These are phyloP conservation scores for Phytophthora citricola DNA, from an alignment of 352 stramenopile genomes.

Conservation along the genomic window DNA sequence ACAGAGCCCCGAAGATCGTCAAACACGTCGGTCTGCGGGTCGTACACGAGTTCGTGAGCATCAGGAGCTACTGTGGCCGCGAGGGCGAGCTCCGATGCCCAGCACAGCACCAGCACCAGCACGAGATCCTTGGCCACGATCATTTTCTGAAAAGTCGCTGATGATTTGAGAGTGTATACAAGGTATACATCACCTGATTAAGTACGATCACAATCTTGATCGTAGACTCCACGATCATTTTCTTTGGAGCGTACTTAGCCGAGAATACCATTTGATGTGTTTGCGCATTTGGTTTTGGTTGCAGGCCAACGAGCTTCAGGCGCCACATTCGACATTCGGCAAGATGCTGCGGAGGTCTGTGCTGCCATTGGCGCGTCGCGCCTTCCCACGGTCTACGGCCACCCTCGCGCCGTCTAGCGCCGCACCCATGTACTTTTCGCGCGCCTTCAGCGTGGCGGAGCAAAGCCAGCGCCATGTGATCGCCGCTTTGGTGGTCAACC, in stretches of 20 bases:
- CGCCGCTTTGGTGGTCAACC: constrained; percentile 85
- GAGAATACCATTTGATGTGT: neutral
- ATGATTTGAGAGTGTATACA: no score
- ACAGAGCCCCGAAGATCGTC: neutral
- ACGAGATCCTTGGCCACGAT: neutral
- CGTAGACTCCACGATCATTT: constrained; percentile 38
- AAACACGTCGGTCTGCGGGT: constrained; percentile 21
- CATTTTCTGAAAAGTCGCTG: no score
- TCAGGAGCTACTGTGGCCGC: neutral
- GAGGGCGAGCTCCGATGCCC: constrained; percentile 6
- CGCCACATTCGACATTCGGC: constrained; percentile 36
- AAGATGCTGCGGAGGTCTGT: constrained; percentile 46
- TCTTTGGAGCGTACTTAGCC: constrained; percentile 30
- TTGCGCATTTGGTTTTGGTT: constrained; percentile 23
- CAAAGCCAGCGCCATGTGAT: constrained; percentile 82
- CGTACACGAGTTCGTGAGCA: constrained; percentile 33
- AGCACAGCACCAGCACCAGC: constrained; percentile 22
- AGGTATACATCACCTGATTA: no score
- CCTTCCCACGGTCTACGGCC: constrained; percentile 23
- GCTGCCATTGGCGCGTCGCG: constrained; percentile 37
- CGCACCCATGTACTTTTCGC: constrained; percentile 26
- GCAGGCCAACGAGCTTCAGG: constrained; percentile 18
- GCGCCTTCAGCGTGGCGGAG: constrained; percentile 47
- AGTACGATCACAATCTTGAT: no score
- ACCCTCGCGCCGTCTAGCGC: constrained; percentile 12